Evolutionary conservation across 2,329 filamentous ascomycete genomes (phyloP).

Genomic region (Cercospora zeina): DNA sequence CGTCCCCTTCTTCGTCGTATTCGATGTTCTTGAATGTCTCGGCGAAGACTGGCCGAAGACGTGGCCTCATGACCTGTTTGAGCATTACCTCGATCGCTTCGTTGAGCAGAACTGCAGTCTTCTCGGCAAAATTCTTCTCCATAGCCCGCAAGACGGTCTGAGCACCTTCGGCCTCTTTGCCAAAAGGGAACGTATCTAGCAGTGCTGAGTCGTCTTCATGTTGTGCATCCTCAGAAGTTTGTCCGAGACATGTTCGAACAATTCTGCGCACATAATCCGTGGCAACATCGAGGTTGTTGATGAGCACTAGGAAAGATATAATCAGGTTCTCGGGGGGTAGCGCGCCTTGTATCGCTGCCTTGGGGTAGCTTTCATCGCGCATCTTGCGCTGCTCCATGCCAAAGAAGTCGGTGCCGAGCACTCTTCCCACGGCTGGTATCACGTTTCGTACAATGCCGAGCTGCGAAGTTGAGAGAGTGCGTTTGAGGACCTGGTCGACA

Average conservation of each 20-base stretch:
- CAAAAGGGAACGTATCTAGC: slow-evolving; percentile 73
- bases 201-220: slow-evolving; percentile 29
- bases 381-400: slow-evolving; percentile 98
- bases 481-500: slow-evolving; percentile 84
- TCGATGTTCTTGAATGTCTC: slow-evolving; percentile 92
- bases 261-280: slow-evolving; percentile 90
- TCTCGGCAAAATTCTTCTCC: slow-evolving; percentile 69
- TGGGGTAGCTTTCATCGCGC: slow-evolving; percentile 92
- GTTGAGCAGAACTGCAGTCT: slow-evolving; percentile 76
- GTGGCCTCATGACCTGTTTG: slow-evolving; percentile 80
- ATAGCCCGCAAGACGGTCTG: slow-evolving; percentile 67
- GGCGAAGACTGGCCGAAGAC: slow-evolving; percentile 77
- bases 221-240: slow-evolving; percentile 13
- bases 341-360: slow-evolving; percentile 72
- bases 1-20: slow-evolving; percentile 65
- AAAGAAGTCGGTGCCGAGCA: slow-evolving; percentile 86
- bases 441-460: slow-evolving; percentile 74
- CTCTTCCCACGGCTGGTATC: slow-evolving; percentile 73
- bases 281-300: slow-evolving; percentile 92
- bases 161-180: slow-evolving; percentile 71
- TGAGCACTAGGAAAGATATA: slow-evolving; percentile 83
- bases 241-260: slow-evolving; percentile 64
- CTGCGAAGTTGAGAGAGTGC: slow-evolving; percentile 83
- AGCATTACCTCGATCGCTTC: slow-evolving; percentile 87
- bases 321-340: slow-evolving; percentile 86